Evolutionary conservation across 192 early-diverging fungal genomes (phyloP), one percentile per base, ranked within the genome.

Genomic region (Lobosporangium transversale): DNA sequence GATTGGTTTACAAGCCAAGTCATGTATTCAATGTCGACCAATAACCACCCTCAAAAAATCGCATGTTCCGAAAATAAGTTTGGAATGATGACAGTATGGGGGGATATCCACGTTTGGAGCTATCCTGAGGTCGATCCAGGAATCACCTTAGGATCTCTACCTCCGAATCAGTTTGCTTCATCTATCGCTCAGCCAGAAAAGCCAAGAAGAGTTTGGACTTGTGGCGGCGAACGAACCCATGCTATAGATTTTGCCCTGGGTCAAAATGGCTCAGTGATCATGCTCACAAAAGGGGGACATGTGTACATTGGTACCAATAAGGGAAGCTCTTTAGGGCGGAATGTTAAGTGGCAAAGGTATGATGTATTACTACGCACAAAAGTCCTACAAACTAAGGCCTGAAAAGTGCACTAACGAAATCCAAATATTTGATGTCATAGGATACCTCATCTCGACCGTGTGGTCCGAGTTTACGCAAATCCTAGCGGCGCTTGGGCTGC

Each of bases 401-500:
- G n/a, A n/a, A n/a, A n/a, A n/a, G n/a, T n/a, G n/a, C 14, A 15
- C 10, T 29, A 3, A 14, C 23, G 40, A 21, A 20, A 12, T 47
- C 18, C 11, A n/a, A 3, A 31, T 30, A 24, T 20, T 31, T 47
- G 37, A 8, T 10, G 2, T 29, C 12, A 14, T 21, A 81, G 81
- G 43, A 62, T 90, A 7, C 84, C 85, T 8, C 74, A 80, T 55
- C 62, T 94, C 26, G 87, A 93, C 57, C 85, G 91, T 55, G 69
- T 86, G 31, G 63, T 81, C 4, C 58, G 68, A 24, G 89, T 93
- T 2, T 75, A 52, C 23, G 88, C 89, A 2, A 89, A 83, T 58
- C 71, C 85, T 31, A 82, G 80, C 23, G 92, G 91, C 12, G 85
- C 87, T 7, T 92, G 84, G 81, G 91, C 81, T 21, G 89, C 88